Percentiles rank a stretch among this genome's conserved stretches.
Conservation (phyloP, 1,284 basidiomycete species). For the Coniophora puteana region DNA sequence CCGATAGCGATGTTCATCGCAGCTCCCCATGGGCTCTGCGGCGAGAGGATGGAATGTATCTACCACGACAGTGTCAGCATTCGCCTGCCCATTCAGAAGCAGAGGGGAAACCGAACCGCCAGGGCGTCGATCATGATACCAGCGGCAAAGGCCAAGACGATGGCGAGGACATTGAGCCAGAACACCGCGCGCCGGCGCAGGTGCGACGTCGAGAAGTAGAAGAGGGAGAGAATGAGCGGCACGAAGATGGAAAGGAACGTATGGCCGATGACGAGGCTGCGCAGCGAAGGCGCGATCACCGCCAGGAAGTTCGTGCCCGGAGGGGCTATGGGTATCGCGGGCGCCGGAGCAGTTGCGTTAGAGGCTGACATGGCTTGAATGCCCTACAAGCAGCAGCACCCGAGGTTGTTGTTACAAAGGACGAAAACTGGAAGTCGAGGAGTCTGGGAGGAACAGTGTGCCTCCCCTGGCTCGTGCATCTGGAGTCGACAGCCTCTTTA, state of each 20-base stretch:
- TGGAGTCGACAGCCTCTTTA: no score
- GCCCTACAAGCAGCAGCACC: no score
- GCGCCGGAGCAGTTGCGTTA: no score
- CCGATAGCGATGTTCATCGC: conserved; percentile 10
- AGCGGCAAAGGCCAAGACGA: conserved; percentile 9
- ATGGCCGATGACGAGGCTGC: neutral
- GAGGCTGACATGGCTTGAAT: no score
- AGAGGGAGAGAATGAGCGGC: conserved; percentile 17
- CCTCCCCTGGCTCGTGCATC: no score
- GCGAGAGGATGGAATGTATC: conserved; percentile 15
- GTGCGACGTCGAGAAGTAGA: conserved; percentile 22
- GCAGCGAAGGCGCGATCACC: neutral
- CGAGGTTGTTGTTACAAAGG: no score
- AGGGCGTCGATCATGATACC: conserved; percentile 2
- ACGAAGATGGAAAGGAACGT: conserved; percentile 10
- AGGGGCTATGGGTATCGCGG: no score
- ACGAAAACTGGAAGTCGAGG: no score
- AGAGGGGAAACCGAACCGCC: no score
- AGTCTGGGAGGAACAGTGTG: no score
- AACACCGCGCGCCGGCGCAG: conserved; percentile 21
- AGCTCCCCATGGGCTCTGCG: conserved; percentile 3
- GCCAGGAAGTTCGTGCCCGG: neutral
- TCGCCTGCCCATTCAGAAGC: no score
- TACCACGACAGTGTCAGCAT: no score
- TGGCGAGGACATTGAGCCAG: conserved; percentile 14